Percentiles rank a stretch among this genome's conserved stretches.
These are phyloP conservation scores for Candida easanensis DNA, from an alignment of 805 yeast species.

Conservation along the genomic window DNA sequence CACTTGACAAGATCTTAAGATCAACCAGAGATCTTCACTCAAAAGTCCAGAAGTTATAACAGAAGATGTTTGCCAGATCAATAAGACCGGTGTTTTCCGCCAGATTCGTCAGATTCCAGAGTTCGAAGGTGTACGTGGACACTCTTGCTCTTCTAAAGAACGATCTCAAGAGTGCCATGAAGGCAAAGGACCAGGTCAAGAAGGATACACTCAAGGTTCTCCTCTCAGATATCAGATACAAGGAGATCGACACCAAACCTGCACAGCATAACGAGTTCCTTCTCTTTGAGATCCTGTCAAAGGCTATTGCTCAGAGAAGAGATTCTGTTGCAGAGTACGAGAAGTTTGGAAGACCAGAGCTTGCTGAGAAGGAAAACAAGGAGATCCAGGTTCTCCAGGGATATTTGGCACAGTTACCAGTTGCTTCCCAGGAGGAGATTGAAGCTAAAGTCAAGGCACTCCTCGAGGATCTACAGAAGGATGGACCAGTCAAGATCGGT, in stretches of 20 bases:
- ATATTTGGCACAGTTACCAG: conserved; percentile 41
- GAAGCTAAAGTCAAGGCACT: conserved; percentile 31
- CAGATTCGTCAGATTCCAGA: conserved; percentile 29
- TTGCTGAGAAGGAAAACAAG: conserved; percentile 49
- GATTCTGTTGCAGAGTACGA: conserved; percentile 49
- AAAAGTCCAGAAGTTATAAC: neutral
- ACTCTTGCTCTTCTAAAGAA: conserved; percentile 36
- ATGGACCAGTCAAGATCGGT: conserved; percentile 26
- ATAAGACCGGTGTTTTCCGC: conserved; percentile 1
- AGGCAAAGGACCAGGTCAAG: conserved; percentile 38
- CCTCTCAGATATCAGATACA: conserved; percentile 42
- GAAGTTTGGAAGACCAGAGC: conserved; percentile 45
- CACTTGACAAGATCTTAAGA: too few species aligned
- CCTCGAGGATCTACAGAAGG: conserved; percentile 22
- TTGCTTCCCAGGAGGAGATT: conserved; percentile 46
- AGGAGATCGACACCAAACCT: conserved; percentile 37
- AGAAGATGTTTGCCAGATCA: conserved; percentile 7
- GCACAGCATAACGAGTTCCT: conserved; percentile 33
- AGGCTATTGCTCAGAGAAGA: conserved; percentile 45
- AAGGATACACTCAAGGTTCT: conserved; percentile 45
- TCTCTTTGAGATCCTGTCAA: conserved; percentile 37
- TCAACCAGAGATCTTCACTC: too few species aligned
- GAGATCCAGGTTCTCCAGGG: conserved; percentile 43
- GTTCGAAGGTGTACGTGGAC: conserved; percentile 33
- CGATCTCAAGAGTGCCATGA: conserved; percentile 47